Conservation (phyloP, 306 rosid genomes). For the Fagus crenata region DNA sequence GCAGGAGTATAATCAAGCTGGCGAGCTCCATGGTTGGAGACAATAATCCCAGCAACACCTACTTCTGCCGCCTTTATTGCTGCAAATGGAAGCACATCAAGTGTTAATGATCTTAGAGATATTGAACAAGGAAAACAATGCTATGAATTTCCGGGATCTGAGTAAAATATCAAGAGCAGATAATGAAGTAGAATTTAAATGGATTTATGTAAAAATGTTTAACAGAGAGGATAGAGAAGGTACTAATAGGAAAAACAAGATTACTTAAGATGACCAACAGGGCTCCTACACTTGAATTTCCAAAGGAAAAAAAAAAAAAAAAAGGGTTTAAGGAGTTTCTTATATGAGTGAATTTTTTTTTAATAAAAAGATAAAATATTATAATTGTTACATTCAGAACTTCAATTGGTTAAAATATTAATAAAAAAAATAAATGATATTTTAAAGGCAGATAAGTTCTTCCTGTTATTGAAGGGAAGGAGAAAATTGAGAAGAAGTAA, state of each 20-base stretch:
- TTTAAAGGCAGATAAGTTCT: constrained; percentile 1
- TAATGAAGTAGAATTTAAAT: neutral
- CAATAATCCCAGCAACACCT: constrained; percentile 32
- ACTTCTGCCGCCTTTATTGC: constrained; percentile 33
- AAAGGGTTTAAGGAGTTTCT: neutral
- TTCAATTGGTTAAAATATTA: neutral
- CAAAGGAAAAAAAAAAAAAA: neutral
- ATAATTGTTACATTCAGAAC: neutral
- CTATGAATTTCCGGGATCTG: neutral
- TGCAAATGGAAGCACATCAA: constrained; percentile 4
- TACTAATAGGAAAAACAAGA: neutral
- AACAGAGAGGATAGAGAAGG: neutral
- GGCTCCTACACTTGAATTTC: neutral
- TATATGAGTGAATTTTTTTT: neutral
- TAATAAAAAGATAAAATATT: neutral
- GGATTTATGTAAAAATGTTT: neutral
- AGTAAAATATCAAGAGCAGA: neutral
- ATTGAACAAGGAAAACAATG: neutral
- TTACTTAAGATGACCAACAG: neutral
- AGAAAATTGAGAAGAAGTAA: neutral
- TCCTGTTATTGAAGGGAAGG: neutral
- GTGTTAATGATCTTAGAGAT: neutral
- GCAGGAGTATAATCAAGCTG: constrained; percentile 36
- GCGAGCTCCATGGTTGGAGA: constrained; percentile 42
- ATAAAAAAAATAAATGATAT: neutral